Percentiles rank a stretch among this genome's conserved stretches.
Evolutionary conservation across 23 red algal genomes (phyloP).

Genomic region (Gracilariopsis chorda): DNA sequence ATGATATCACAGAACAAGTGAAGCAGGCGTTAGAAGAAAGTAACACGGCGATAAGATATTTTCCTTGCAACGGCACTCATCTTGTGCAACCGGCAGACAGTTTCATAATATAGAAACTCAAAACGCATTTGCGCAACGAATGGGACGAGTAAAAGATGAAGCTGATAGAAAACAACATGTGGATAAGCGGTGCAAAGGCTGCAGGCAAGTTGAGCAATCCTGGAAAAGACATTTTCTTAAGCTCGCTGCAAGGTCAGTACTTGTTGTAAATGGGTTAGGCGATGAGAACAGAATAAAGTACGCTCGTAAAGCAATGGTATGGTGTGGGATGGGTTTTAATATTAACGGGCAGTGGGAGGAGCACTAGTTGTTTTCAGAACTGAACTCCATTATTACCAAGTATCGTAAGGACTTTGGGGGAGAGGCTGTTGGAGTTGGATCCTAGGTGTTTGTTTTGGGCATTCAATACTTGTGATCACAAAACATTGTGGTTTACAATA

Average conservation of each 20-base stretch:
- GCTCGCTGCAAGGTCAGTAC: not conserved
- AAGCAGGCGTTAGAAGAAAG: not conserved
- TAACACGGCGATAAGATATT: not conserved
- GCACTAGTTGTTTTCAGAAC: too few species aligned
- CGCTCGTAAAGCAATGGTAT: not conserved
- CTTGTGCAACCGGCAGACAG: not conserved
- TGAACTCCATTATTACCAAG: too few species aligned
- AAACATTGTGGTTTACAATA: too few species aligned
- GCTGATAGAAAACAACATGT: not conserved
- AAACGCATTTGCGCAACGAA: not conserved
- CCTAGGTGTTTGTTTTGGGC: too few species aligned
- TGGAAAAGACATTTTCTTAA: not conserved
- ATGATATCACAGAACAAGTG: not conserved
- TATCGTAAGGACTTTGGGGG: too few species aligned
- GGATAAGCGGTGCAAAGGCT: not conserved
- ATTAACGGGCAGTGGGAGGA: not conserved
- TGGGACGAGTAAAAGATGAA: not conserved
- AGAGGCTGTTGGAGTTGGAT: too few species aligned
- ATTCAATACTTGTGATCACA: too few species aligned
- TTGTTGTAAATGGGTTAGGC: not conserved
- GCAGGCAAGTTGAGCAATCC: not conserved
- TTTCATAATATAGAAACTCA: slow-evolving; percentile 20
- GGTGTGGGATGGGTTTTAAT: not conserved
- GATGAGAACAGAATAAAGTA: not conserved
- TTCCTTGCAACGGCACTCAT: not conserved